Evolutionary conservation across 169 alveolate genomes (phyloP).

Genomic region (Prorocentrum cordatum): DNA sequence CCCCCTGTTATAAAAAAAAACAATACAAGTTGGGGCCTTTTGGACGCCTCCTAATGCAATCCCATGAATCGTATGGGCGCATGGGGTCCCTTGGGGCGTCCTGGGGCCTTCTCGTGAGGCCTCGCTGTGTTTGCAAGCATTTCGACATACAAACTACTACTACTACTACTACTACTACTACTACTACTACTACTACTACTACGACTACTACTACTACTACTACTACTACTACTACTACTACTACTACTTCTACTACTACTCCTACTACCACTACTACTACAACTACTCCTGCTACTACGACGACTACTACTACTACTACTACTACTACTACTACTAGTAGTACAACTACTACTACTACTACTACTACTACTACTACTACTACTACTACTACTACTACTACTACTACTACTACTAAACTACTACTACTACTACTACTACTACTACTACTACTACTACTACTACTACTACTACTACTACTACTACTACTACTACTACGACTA

Average conservation of each 20-base stretch:
- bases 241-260: neutral
- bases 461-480: neutral
- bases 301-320: conserved; percentile 1
- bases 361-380: neutral
- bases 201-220: neutral
- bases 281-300: neutral
- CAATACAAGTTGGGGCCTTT: too few relatives aligned
- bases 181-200: conserved; percentile 3
- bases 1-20: too few relatives aligned
- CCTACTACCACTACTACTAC: neutral
- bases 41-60: too few relatives aligned
- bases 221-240: neutral
- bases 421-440: neutral
- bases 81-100: too few relatives aligned
- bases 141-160: neutral
- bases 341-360: neutral
- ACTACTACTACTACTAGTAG: neutral
- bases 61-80: too few relatives aligned
- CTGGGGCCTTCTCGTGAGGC: too few relatives aligned
- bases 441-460: neutral
- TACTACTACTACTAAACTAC: neutral
- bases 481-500: neutral
- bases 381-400: neutral
- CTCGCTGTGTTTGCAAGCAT: too few relatives aligned
- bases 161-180: conserved; percentile 1